These are phyloP conservation scores for Hibiscus trionum DNA, from an alignment of 345 rosid genomes.

Conservation along the genomic window DNA sequence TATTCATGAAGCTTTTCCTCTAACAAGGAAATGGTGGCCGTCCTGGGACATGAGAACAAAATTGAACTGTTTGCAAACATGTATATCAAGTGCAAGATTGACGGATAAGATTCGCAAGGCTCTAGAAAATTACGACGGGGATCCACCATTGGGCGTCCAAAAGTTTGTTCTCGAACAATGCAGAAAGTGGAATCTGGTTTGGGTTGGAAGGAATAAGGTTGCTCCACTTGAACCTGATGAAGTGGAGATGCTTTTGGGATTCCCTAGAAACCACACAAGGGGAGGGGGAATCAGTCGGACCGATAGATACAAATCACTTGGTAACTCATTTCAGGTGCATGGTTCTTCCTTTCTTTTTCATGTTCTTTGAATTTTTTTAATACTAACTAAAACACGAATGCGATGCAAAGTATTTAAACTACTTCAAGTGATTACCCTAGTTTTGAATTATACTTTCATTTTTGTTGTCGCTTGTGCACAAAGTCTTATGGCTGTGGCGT, in stretches of 20 bases:
- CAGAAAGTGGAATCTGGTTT: conserved; percentile 82
- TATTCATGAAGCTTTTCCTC: conserved; percentile 64
- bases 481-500: neutral
- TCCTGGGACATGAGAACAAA: conserved; percentile 74
- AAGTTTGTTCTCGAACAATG: conserved; percentile 58
- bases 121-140: conserved; percentile 40
- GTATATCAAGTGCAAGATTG: conserved; percentile 53
- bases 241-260: conserved; percentile 80
- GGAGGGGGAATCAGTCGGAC: conserved; percentile 69
- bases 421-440: neutral
- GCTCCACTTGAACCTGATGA: conserved; percentile 94
- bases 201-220: conserved; percentile 84
- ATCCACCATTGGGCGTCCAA: conserved; percentile 46
- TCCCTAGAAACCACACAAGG: conserved; percentile 76
- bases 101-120: conserved; percentile 68
- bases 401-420: neutral
- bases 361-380: neutral
- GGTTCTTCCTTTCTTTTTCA: neutral
- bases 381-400: neutral
- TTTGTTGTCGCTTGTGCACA: neutral
- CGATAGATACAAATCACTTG: conserved; percentile 75
- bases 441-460: neutral
- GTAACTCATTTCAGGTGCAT: conserved; percentile 88
- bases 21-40: conserved; percentile 84
- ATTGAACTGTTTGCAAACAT: conserved; percentile 73